Evolutionary conservation across 2,329 filamentous ascomycete genomes (phyloP).

Genomic region (Sordariomycetes sp.): DNA sequence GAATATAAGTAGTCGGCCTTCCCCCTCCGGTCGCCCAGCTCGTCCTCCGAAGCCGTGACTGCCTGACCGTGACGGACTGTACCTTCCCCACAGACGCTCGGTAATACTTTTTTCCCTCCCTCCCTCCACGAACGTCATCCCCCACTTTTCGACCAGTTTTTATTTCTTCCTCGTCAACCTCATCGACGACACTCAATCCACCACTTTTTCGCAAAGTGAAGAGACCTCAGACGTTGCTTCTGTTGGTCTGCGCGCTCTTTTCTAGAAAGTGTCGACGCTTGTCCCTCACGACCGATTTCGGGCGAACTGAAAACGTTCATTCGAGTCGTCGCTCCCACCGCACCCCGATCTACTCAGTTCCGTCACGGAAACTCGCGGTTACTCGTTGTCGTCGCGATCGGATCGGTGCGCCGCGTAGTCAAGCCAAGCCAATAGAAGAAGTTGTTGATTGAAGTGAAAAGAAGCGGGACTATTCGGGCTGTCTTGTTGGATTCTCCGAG

Average conservation of each 20-base stretch:
- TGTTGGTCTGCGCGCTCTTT: conserved; percentile 1
- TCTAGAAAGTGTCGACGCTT: conserved; percentile 14
- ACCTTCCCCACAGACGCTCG: conserved; percentile 32
- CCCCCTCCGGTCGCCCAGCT: conserved; percentile 32
- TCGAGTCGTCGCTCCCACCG: conserved; percentile 16
- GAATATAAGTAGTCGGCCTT: conserved; percentile 48
- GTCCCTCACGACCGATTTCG: conserved; percentile 14
- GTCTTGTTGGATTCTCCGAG: conserved; percentile 8
- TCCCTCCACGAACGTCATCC: conserved; percentile 6
- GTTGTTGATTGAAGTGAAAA: conserved; percentile 19
- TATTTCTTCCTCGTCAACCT: conserved; percentile 5
- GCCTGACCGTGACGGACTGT: conserved; percentile 44
- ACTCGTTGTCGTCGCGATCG: conserved; percentile 20
- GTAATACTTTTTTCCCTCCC: conserved; percentile 19
- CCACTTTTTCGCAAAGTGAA: conserved; percentile 1
- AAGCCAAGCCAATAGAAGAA: conserved; percentile 13
- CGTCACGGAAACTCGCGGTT: conserved; percentile 14
- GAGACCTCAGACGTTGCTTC: background rate
- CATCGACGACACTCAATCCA: background rate
- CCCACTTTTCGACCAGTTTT: conserved; percentile 8
- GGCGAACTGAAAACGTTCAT: conserved; percentile 35
- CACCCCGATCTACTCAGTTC: conserved; percentile 24
- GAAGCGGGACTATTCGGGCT: conserved; percentile 3
- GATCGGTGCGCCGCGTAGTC: conserved; percentile 27
- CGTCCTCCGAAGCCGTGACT: conserved; percentile 38